phyloP scores from a whole-genome alignment of 768 basidiomycete species.

The Dacryopinax spathularia region DNA sequence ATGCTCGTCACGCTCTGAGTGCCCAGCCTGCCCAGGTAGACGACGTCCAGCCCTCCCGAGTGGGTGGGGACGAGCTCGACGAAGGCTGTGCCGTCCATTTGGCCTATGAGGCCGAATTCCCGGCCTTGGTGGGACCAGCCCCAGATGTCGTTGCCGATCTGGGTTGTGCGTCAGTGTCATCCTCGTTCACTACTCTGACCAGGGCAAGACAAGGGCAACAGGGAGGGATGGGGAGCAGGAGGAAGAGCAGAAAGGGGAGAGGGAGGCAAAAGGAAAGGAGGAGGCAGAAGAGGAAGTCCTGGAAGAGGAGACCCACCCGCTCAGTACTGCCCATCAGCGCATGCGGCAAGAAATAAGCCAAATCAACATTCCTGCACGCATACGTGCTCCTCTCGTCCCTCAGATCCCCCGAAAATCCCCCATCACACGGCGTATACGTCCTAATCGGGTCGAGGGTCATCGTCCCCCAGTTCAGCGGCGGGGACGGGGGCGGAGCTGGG shows the following conservation, averaged over 20 bases:
- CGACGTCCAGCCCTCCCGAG: neutral
- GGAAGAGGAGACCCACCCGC: neutral
- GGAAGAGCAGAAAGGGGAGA: neutral
- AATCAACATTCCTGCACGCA: neutral
- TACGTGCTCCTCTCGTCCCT: neutral
- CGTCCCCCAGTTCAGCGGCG: neutral
- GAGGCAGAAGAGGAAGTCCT: neutral
- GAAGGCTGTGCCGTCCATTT: constrained; percentile 1
- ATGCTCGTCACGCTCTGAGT: neutral
- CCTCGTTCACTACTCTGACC: too few relatives aligned
- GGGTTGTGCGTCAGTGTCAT: too few relatives aligned
- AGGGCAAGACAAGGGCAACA: too few relatives aligned
- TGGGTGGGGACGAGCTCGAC: neutral
- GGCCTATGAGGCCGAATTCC: neutral
- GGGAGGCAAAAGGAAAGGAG: neutral
- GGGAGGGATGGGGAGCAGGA: neutral
- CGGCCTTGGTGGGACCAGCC: neutral
- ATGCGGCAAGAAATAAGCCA: neutral
- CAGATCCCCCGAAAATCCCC: neutral
- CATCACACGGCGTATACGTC: neutral
- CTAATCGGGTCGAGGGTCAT: neutral
- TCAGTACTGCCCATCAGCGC: neutral
- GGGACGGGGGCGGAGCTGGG: neutral
- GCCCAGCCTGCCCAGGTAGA: neutral
- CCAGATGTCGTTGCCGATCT: constrained; percentile 4